Percentiles rank a stretch among this genome's conserved stretches.
These are phyloP conservation scores for Trichaptum fuscoviolaceum DNA, from an alignment of 768 basidiomycete species.

Conservation along the genomic window DNA sequence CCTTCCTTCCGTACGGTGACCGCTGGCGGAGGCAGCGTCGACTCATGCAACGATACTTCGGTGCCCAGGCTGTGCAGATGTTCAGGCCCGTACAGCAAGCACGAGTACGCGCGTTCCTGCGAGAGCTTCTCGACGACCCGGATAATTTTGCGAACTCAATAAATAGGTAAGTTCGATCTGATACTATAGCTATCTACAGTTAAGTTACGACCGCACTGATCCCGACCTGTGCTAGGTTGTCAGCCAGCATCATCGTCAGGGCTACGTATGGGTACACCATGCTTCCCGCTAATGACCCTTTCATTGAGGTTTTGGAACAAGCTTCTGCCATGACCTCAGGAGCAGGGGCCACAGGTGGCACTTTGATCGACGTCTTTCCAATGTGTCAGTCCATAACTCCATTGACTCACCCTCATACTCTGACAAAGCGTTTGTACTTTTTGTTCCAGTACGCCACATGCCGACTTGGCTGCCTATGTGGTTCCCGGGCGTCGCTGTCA, in stretches of 20 bases:
- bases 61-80: constrained; percentile 25
- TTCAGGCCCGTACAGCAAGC: constrained; percentile 11
- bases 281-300: constrained; percentile 24
- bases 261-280: constrained; percentile 28
- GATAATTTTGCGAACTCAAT: constrained; percentile 10
- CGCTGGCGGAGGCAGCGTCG: constrained; percentile 51
- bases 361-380: constrained; percentile 30
- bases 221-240: constrained; percentile 17
- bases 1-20: constrained; percentile 11
- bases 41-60: constrained; percentile 62
- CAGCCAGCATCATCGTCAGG: constrained; percentile 25
- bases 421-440: not conserved
- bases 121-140: constrained; percentile 11
- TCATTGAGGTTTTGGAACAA: constrained; percentile 23
- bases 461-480: constrained; percentile 19
- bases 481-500: constrained; percentile 29
- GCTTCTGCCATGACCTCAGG: constrained; percentile 19
- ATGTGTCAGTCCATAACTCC: constrained; percentile 17
- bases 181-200: not conserved
- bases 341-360: constrained; percentile 22
- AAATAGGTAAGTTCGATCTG: constrained; percentile 6
- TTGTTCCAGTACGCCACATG: constrained; percentile 6
- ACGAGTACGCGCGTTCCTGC: constrained; percentile 12
- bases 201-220: not conserved
- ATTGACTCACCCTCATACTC: not conserved